Evolutionary conservation across 371 early-diverging fungal species (phyloP), one percentile per base, ranked within the genome.

Genomic region (Mucor sp.): DNA sequence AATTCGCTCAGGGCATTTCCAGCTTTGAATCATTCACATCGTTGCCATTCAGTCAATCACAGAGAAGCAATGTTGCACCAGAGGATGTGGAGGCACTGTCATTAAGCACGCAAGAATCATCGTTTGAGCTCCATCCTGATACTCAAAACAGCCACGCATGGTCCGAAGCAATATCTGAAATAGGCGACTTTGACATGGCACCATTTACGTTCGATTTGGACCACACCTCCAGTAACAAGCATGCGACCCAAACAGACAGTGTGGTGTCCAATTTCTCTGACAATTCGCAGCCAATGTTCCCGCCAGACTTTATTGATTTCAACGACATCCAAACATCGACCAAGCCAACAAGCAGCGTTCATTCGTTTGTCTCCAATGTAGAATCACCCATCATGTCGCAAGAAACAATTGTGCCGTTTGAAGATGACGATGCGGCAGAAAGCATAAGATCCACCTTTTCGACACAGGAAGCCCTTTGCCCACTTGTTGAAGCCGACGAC

Each of bases 131-230:
- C 19, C 47, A 19, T 47, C 11, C 21, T 47, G 19, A 19, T 9
- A 53, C 53, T 27, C 53, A 53, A 27, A 27, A 53, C 27, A 53
- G 53, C 25, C 27, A 53, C 27, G 12, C 53, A 53, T 53, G 53
- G 53, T 53, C 53, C 6, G 53, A 53, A 14, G 27, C 53, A 27
- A 53, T 53, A 53, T 53, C 53, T 25, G 53, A 53, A 27, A 53
- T 53, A 27, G 53, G 53, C 15, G 41, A 60, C 27, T 21, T 21
- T 23, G 60, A 60, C 25, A 15, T 60, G 23, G 41, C 60, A 28
- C 60, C 60, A 39, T 60, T 60, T 60, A 2, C 39, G 6, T 60
- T 60, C 17, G 60, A 60, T 60, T 17, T 60, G 41, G 25, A 25
- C 25, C 19, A 25, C 5, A 17, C 3, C 25, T 41, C 57, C 14